A percentile compares a stretch with the other conserved stretches of the same genome.
phyloP scores from a whole-genome alignment of 345 rosid species.

The Salix exigua region DNA sequence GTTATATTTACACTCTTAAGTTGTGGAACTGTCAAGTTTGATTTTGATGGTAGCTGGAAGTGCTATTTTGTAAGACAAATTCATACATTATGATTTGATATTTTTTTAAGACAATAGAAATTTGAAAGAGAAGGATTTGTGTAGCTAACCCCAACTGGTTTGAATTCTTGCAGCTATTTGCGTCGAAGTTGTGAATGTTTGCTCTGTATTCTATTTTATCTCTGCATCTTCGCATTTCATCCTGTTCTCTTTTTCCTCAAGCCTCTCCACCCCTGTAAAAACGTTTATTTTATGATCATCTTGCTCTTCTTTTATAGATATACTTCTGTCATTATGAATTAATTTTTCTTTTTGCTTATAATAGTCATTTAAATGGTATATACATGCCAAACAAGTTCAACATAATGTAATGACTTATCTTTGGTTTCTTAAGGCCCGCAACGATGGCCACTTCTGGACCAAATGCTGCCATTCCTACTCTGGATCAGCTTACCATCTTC shows the following conservation, averaged over 20 bases:
- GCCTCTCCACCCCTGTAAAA: background rate
- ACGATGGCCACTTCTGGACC: slow-evolving; percentile 30
- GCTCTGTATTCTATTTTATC: background rate
- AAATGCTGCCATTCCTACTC: slow-evolving; percentile 25
- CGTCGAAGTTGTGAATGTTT: background rate
- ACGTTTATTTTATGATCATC: background rate
- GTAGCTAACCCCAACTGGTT: background rate
- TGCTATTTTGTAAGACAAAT: too few species aligned
- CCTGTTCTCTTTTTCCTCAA: background rate
- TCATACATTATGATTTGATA: too few species aligned
- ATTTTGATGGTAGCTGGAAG: too few species aligned
- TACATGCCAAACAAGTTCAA: background rate
- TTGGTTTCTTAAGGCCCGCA: slow-evolving; percentile 31
- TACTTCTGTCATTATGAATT: background rate
- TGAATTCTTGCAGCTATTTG: background rate
- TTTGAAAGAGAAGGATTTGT: too few species aligned
- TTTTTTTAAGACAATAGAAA: too few species aligned
- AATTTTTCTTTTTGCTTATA: background rate
- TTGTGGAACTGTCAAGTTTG: too few species aligned
- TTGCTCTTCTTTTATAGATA: background rate
- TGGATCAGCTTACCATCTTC: slow-evolving; percentile 75
- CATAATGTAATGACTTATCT: background rate
- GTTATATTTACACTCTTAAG: too few species aligned
- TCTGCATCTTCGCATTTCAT: background rate
- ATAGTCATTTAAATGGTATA: background rate